phyloP scores from a whole-genome alignment of 1,284 basidiomycete genomes.

The Leccinum subspadiceum region DNA sequence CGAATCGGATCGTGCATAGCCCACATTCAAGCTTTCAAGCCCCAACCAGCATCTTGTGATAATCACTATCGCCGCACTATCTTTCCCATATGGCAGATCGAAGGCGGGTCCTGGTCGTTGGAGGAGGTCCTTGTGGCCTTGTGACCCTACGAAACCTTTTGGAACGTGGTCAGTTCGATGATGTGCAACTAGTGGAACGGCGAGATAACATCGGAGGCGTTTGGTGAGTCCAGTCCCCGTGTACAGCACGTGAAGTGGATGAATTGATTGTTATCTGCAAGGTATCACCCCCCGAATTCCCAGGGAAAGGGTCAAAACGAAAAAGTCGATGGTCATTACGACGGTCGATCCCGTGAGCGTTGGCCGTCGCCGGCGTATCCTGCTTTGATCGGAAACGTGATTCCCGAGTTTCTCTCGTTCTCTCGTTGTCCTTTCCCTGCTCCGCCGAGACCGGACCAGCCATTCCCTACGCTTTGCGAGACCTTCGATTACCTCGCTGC shows the following conservation, averaged over 20 bases:
- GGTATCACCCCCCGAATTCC: slow-evolving; percentile 14
- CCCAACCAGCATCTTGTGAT: background rate
- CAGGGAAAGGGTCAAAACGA: background rate
- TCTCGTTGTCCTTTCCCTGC: slow-evolving; percentile 37
- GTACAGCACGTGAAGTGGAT: background rate
- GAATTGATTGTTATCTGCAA: background rate
- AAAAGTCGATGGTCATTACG: background rate
- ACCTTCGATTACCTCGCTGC: slow-evolving; percentile 40
- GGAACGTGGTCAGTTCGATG: slow-evolving; percentile 37
- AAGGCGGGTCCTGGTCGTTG: slow-evolving; percentile 40
- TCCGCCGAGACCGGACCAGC: slow-evolving; percentile 35
- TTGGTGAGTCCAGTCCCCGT: slow-evolving; percentile 36
- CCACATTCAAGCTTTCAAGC: background rate
- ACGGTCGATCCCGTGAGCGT: slow-evolving; percentile 20
- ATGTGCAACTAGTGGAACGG: slow-evolving; percentile 43
- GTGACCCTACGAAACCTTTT: slow-evolving; percentile 44
- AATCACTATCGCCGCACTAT: background rate
- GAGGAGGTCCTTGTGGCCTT: slow-evolving; percentile 45
- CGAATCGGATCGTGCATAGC: background rate
- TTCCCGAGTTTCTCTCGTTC: slow-evolving; percentile 46
- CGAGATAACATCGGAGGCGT: slow-evolving; percentile 46
- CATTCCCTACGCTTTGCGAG: slow-evolving; percentile 44
- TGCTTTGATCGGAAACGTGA: slow-evolving; percentile 46
- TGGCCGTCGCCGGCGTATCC: slow-evolving; percentile 49
- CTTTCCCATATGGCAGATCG: slow-evolving; percentile 14